A percentile compares a stretch with the other conserved stretches of the same genome.
Evolutionary conservation across 164 flowering plant genomes (phyloP).

Genomic region (Brasenia schreberi): DNA sequence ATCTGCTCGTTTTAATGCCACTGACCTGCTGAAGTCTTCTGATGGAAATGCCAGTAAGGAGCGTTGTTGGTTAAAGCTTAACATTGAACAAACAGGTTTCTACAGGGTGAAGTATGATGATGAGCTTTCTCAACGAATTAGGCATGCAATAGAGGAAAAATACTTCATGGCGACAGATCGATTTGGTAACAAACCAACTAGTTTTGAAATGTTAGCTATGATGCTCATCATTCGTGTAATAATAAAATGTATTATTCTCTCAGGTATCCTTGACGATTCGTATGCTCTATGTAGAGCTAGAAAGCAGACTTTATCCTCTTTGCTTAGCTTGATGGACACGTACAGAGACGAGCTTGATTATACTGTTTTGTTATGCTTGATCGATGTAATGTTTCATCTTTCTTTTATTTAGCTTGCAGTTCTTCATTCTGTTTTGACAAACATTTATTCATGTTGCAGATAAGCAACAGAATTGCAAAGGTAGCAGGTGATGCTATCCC

Average conservation of each 20-base stretch:
- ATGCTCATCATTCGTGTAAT: too few relatives aligned
- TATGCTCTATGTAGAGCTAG: constrained; percentile 80
- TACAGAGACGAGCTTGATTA: constrained; percentile 74
- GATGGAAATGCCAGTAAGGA: neutral
- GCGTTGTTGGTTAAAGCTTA: constrained; percentile 63
- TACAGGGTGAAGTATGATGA: constrained; percentile 96
- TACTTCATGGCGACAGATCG: constrained; percentile 64
- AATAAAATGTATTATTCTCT: neutral
- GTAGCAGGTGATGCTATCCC: constrained; percentile 77
- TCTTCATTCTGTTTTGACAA: neutral
- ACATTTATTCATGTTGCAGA: constrained; percentile 26
- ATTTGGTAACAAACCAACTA: constrained; percentile 43
- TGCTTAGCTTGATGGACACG: constrained; percentile 78
- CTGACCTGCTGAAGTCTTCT: constrained; percentile 12
- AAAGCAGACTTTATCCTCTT: constrained; percentile 53
- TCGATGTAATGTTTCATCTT: constrained; percentile 36
- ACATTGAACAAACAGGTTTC: constrained; percentile 86
- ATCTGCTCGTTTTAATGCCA: constrained; percentile 28
- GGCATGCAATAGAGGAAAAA: constrained; percentile 58
- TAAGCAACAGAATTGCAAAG: constrained; percentile 47
- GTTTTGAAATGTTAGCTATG: too few relatives aligned
- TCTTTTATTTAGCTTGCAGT: neutral
- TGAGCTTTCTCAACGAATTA: constrained; percentile 53
- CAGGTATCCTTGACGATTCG: constrained; percentile 91
- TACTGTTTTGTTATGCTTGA: constrained; percentile 74